Evolutionary conservation across 1,139 yeast genomes (phyloP), one percentile per base, ranked within the genome.

Genomic region (Yamadazyma membranifaciens): DNA sequence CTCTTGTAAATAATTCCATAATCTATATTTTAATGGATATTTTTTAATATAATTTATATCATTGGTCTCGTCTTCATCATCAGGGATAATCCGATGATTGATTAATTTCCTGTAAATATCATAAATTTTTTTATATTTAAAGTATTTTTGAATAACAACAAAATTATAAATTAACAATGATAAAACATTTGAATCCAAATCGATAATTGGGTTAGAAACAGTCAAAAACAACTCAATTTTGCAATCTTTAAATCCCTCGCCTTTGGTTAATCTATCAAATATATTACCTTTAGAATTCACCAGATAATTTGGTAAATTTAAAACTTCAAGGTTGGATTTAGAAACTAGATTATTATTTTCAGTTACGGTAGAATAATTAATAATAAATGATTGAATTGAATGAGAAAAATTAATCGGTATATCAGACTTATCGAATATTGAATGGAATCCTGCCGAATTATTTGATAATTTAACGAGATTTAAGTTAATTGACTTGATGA

Each of bases 361-460:
- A 37, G 15, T 54, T 42, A 42, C 51, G 45, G 26, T 50, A 1
- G 57, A 48, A 42, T 60, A 64, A 38, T 64, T 61, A 24, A 74
- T 56, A 30, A 69, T 57, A 6, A 73, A 55, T 11, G 74, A 43
- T 48, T 71, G 80, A 1, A 76, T 50, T 0, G 82, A 69, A 2
- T 67, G 44, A 12, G 80, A 67, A 31, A 72, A 49, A 44, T 79
- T 80, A 34, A 78, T 57, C 1, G 89, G 89, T 12, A 57, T 58
- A 47, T 83, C 88, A 2, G 59, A 38, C 6, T 47, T 55, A 29
- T 69, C 65, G 52, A 78, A 83, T 13, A 73, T 54, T 3, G 81
- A 66, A 42, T 81, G 83, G 54, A 70, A 83, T 0, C 89, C 91
- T 1, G 88, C 80, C 9, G 75, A 63, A 33, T 58, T 60, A 10